phyloP scores from a whole-genome alignment of 2,329 filamentous ascomycete species.

The Thelonectria rubi region DNA sequence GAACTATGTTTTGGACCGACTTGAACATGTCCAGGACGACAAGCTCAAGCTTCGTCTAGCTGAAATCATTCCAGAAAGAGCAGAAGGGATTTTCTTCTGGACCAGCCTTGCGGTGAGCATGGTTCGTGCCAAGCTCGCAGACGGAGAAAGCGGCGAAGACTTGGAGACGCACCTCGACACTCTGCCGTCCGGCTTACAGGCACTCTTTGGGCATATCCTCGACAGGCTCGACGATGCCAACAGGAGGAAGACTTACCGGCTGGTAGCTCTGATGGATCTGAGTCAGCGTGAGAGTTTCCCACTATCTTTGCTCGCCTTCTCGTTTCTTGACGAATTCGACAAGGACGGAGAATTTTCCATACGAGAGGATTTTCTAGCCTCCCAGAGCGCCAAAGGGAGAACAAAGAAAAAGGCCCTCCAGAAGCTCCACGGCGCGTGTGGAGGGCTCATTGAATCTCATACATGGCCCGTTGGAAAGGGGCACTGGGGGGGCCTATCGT shows the following conservation, averaged over 20 bases:
- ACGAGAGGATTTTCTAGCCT: neutral
- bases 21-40: neutral
- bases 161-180: neutral
- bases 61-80: neutral
- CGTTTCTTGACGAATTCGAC: neutral
- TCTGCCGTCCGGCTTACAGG: neutral
- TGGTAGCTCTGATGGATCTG: neutral
- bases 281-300: neutral
- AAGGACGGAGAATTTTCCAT: neutral
- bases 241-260: neutral
- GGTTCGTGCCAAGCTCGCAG: neutral
- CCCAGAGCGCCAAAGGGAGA: neutral
- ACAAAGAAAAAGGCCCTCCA: neutral
- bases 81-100: neutral
- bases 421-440: neutral
- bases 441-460: neutral
- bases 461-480: no score
- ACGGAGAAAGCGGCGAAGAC: neutral
- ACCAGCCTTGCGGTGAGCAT: neutral
- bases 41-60: neutral
- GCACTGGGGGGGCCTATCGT: neutral
- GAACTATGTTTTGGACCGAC: neutral
- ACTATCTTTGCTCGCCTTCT: neutral
- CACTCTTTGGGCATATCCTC: neutral
- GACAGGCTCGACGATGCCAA: neutral